Conservation (phyloP, 177 flowering plant species). For the Vitis hybrid region DNA sequence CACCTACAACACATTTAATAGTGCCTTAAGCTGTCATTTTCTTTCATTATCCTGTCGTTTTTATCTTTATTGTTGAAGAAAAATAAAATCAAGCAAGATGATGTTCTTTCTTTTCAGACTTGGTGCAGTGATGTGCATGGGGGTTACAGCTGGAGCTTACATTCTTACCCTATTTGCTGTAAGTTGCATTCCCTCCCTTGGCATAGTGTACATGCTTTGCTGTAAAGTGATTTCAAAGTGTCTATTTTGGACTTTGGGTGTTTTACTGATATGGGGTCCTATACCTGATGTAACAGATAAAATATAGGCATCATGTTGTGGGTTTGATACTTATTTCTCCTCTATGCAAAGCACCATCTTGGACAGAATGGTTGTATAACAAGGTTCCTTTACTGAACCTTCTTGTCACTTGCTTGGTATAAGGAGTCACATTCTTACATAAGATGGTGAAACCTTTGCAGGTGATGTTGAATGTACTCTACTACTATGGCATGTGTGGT, state of each 20-base stretch:
- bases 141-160: conserved; percentile 93
- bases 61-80: not conserved
- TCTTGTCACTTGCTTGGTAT: not conserved
- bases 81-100: not conserved
- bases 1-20: not conserved
- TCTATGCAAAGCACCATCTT: conserved; percentile 60
- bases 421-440: not conserved
- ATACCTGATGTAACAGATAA: conserved; percentile 36
- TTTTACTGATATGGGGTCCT: conserved; percentile 5
- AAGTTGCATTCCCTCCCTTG: conserved; percentile 22
- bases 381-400: conserved; percentile 39
- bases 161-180: conserved; percentile 87
- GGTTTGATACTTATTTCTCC: conserved; percentile 74
- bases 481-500: conserved; percentile 89
- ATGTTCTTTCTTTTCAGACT: conserved; percentile 46
- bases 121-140: conserved; percentile 90
- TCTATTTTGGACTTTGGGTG: not conserved
- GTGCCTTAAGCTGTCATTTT: not conserved
- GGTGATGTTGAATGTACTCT: conserved; percentile 77
- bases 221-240: not conserved
- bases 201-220: not conserved
- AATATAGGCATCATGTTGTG: conserved; percentile 46
- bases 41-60: not conserved
- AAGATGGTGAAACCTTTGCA: conserved; percentile 21
- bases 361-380: conserved; percentile 74